Evolutionary conservation across 306 rosid species (phyloP), one percentile per base, ranked within the genome.

Genomic region (Fragaria iinumae): DNA sequence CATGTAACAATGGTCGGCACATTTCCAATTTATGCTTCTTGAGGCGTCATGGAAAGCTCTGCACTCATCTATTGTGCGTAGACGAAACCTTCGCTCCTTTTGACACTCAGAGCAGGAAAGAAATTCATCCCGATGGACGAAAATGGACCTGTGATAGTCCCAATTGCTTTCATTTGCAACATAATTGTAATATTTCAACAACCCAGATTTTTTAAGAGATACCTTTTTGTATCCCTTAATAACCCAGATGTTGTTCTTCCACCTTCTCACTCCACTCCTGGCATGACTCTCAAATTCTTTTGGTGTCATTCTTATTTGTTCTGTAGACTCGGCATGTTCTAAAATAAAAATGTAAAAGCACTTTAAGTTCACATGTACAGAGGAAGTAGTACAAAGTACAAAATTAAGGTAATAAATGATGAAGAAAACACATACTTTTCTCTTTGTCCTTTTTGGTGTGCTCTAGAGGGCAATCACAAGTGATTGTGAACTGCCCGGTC

Each of bases 161-260:
- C 74, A 67, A 6, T 77, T 79, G 11, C 71, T 68, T n/a, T 75
- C 62, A 71, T 91, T 91, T 34, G 88, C 44, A 8, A 48, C 67
- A 11, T 79, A 82, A 65, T 76, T 87, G 65, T 89, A 91, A 53
- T 82, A 84, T 20, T 76, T 77, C 25, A 87, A 14, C 29, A 87
- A 1, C 4, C 72, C 72, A 1, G 89, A 77, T 78, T 34, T 87
- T 59, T 67, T 27, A 0, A 88, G 52, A 1, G 87, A 73, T 6
- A 84, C 78, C 43, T 77, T 91, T 4, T 29, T 36, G 1, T 50
- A 66, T 9, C 84, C 21, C 0, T 14, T 23, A 0, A 66, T 67
- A 2, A 89, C 83, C 91, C 91, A 91, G 0, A 87, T 86, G 69
- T 75, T 76, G 32, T 36, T 83, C 29, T 80, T 83, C 91, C 90